Evolutionary conservation across 306 rosid genomes (phyloP).

Genomic region (Rubus parviflorus): DNA sequence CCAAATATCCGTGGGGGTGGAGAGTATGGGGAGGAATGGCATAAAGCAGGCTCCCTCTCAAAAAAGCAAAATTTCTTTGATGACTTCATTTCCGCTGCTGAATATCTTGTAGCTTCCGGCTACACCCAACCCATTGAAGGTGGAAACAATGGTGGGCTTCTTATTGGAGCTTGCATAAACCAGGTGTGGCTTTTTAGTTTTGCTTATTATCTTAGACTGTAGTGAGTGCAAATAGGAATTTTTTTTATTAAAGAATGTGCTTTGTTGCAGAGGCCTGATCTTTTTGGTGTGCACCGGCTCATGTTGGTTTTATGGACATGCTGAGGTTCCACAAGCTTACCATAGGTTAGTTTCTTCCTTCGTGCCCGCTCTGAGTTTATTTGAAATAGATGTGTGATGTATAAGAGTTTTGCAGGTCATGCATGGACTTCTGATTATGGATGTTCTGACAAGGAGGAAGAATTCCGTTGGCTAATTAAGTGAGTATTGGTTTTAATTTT

Average conservation of each 20-base stretch:
- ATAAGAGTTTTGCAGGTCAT: slow-evolving; percentile 60
- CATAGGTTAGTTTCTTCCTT: slow-evolving; percentile 57
- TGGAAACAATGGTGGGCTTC: slow-evolving; percentile 97
- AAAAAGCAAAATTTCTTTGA: slow-evolving; percentile 92
- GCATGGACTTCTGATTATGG: slow-evolving; percentile 95
- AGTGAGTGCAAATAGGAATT: neutral
- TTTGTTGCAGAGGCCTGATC: slow-evolving; percentile 79
- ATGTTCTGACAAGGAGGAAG: slow-evolving; percentile 87
- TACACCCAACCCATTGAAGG: slow-evolving; percentile 92
- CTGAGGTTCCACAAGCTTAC: slow-evolving; percentile 93
- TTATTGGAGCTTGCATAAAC: slow-evolving; percentile 89
- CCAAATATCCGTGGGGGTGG: slow-evolving; percentile 99
- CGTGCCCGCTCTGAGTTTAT: neutral
- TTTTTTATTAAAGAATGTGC: neutral
- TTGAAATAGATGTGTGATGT: slow-evolving; percentile 1
- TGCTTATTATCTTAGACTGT: neutral
- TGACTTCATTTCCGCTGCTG: slow-evolving; percentile 90
- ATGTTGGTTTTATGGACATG: slow-evolving; percentile 99
- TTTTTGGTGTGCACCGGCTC: slow-evolving; percentile 92
- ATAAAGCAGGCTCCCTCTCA: slow-evolving; percentile 87
- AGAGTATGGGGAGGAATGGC: slow-evolving; percentile 99
- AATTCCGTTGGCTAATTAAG: slow-evolving; percentile 89
- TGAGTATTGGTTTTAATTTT: slow-evolving; percentile 35
- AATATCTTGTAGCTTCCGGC: slow-evolving; percentile 79
- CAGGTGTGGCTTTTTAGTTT: slow-evolving; percentile 46